phyloP scores from a whole-genome alignment of 306 rosid species.

The Betula pendula region DNA sequence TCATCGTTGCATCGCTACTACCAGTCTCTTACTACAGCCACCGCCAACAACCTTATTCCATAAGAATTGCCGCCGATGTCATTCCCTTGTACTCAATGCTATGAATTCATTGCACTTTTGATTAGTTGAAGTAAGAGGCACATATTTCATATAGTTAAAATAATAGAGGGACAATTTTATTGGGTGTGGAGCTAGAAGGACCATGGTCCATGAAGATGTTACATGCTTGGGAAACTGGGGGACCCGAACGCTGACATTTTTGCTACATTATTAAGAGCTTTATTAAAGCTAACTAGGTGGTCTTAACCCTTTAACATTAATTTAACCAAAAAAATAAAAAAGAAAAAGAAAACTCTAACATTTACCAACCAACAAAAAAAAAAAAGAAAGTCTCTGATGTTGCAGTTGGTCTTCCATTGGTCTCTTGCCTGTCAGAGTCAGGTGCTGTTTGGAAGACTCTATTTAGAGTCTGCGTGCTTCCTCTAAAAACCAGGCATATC shows the following conservation, averaged over 20 bases:
- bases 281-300: not conserved
- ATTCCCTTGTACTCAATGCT: no score
- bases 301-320: not conserved
- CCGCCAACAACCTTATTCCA: no score
- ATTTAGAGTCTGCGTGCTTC: not conserved
- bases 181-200: not conserved
- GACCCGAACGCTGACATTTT: conserved; percentile 2
- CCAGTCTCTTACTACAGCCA: no score
- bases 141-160: no score
- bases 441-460: not conserved
- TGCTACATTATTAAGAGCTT: not conserved
- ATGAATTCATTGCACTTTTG: no score
- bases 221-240: conserved; percentile 5
- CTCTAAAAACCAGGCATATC: no score
- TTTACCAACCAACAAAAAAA: conserved; percentile 4
- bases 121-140: no score
- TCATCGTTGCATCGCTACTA: no score
- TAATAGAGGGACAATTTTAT: conserved; percentile 13
- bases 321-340: not conserved
- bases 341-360: not conserved
- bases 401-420: not conserved
- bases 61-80: no score
- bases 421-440: not conserved
- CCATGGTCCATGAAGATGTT: not conserved
- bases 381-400: not conserved